Conservation (phyloP, 2,329 filamentous ascomycete genomes). For the Ophiostoma australiae region DNA sequence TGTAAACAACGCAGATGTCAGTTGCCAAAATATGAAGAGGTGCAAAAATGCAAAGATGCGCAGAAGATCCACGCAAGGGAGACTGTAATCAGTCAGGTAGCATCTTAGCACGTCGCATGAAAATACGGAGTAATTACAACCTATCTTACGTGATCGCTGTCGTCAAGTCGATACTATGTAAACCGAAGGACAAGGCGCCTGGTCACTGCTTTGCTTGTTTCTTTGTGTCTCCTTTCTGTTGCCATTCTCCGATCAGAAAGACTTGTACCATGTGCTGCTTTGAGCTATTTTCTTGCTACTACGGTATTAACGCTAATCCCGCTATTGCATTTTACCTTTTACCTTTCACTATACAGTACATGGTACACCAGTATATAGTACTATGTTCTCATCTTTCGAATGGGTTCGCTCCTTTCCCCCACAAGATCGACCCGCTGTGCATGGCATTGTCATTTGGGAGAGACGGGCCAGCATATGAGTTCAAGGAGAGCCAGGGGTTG, state of each 20-base stretch:
- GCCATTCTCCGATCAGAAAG: background rate
- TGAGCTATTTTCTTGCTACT: no score
- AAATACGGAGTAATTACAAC: background rate
- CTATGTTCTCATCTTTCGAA: background rate
- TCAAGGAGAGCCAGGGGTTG: background rate
- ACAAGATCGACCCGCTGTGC: constrained; percentile 10
- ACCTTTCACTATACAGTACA: background rate
- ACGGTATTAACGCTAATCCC: background rate
- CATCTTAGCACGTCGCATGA: background rate
- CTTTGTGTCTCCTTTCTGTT: background rate
- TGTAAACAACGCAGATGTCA: background rate
- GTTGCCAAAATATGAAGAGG: background rate
- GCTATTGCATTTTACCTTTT: background rate
- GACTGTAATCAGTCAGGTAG: background rate
- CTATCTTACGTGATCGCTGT: constrained; percentile 4
- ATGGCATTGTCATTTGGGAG: constrained; percentile 2
- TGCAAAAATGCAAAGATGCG: background rate
- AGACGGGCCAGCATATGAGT: constrained; percentile 1
- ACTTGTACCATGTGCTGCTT: no score
- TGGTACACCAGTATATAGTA: no score
- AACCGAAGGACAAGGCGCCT: background rate
- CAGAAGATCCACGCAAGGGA: constrained; percentile 3
- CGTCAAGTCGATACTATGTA: background rate
- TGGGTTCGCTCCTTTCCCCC: constrained; percentile 4
- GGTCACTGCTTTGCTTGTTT: background rate